Conservation (phyloP, 345 rosid genomes). For the Lenwebbia sp. region DNA sequence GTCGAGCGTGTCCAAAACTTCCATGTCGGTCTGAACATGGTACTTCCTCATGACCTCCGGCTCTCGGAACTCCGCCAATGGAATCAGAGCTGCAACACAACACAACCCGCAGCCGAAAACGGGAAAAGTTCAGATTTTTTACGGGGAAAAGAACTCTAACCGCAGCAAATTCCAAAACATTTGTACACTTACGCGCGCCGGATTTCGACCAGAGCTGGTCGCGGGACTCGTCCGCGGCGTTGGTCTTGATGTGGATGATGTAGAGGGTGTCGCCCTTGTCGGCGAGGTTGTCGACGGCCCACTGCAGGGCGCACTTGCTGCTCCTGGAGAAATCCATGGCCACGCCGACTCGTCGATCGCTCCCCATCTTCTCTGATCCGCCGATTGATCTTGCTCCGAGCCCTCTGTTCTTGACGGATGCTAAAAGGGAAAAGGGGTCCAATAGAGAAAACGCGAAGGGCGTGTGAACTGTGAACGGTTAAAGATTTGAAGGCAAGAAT, state of each 20-base stretch:
- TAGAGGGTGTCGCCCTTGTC: conserved; percentile 65
- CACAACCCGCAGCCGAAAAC: neutral
- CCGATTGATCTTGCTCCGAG: neutral
- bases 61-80: conserved; percentile 74
- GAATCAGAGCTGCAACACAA: conserved; percentile 57
- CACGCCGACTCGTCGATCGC: conserved; percentile 62
- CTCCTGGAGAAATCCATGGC: conserved; percentile 91
- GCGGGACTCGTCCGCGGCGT: conserved; percentile 33
- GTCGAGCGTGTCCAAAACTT: conserved; percentile 73
- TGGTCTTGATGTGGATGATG: conserved; percentile 54
- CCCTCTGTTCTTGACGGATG: neutral
- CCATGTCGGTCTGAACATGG: conserved; percentile 43
- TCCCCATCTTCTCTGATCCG: conserved; percentile 28
- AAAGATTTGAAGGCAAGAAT: neutral
- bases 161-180: neutral
- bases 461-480: neutral
- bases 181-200: conserved; percentile 61
- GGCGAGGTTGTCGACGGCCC: conserved; percentile 79
- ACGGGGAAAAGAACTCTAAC: neutral
- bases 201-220: conserved; percentile 43
- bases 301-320: conserved; percentile 83
- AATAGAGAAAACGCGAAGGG: neutral
- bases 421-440: too few species aligned
- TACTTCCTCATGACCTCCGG: conserved; percentile 60
- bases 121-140: neutral